Base-by-base conservation (phyloP, 371 early-diverging fungal species). In the Batrachochytrium dendrobatidis region DNA sequence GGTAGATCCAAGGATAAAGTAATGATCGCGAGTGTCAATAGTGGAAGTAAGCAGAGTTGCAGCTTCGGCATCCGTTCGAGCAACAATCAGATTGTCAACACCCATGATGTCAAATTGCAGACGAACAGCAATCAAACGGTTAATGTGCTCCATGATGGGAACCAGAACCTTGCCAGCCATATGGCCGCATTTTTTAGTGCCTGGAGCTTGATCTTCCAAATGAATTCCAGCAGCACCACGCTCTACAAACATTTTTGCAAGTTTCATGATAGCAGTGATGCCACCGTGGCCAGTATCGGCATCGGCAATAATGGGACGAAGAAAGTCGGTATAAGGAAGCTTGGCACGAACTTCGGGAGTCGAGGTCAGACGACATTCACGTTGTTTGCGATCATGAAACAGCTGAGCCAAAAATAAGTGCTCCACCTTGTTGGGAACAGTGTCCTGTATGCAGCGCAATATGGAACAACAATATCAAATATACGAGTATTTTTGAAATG, bases 141-240 rank as follows among this genome's bases (percentile, higher is more conserved):
- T 94, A 78, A 96, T 95, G 79, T 98, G 98, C 71, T 98, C 96
- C 22, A 86, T 83, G 51, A 92, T 90, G 31, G 98, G 95, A 10
- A 98, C 98, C 28, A 98, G 77, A 25, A 98, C 98, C 75, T 98
- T 98, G 63, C 98, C 98, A 51, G 95, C 96, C 95, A 98, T 94
- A 77, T 98, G 98, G 22, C 98, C 96, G 74, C 98, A 98, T 83
- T 98, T 98, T 71, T 98, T 98, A 62, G 94, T 94, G 57, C 90
- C 88, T 17, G 96, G 88, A 54, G 91, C 88, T 61, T 82, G 82
- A 67, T 98, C 98, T 73, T 98, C 98, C 54, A 95, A 76, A 68
- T 92, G 92, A 66, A 92, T 84, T 62, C 89, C 87, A 25, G 91
- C 92, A 18, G 92, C 92, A 46, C 92, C 92, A 48, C 91, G 84